Percentiles rank a stretch among this genome's conserved stretches.
Conservation (phyloP, 2,329 filamentous ascomycete species). For the Verticillium nonalfalfae region DNA sequence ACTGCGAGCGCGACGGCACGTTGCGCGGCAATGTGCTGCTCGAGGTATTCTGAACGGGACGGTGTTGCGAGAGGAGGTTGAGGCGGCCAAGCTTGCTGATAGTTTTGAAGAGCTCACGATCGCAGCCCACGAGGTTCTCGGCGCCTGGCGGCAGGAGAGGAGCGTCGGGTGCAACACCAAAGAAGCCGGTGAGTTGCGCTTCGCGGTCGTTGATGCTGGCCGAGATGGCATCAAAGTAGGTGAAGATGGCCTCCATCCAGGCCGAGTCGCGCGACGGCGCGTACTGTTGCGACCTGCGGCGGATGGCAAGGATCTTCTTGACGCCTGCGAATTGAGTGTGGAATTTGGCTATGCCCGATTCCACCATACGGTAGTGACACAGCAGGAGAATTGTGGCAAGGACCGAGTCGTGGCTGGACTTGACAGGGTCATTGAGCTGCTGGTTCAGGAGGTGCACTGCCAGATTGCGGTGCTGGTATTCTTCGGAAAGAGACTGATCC, state of each 20-base stretch:
- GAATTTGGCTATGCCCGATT: constrained; percentile 89
- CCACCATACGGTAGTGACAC: constrained; percentile 89
- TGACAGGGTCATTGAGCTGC: constrained; percentile 70
- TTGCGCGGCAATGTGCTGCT: constrained; percentile 11
- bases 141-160: constrained; percentile 52
- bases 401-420: constrained; percentile 77
- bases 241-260: constrained; percentile 92
- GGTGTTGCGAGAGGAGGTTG: constrained; percentile 73
- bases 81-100: constrained; percentile 78
- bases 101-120: constrained; percentile 78
- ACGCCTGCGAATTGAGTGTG: constrained; percentile 90
- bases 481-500: constrained; percentile 67
- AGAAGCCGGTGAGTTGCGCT: constrained; percentile 67
- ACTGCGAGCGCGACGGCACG: constrained; percentile 23
- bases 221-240: constrained; percentile 90
- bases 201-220: constrained; percentile 90
- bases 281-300: constrained; percentile 50
- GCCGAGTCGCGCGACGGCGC: constrained; percentile 61
- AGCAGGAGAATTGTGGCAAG: constrained; percentile 81
- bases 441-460: constrained; percentile 79
- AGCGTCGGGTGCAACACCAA: constrained; percentile 44
- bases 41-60: constrained; percentile 38
- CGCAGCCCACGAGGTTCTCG: constrained; percentile 84
- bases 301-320: constrained; percentile 78
- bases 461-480: constrained; percentile 72